Conservation (phyloP, 345 rosid species). For the Populus alba region DNA sequence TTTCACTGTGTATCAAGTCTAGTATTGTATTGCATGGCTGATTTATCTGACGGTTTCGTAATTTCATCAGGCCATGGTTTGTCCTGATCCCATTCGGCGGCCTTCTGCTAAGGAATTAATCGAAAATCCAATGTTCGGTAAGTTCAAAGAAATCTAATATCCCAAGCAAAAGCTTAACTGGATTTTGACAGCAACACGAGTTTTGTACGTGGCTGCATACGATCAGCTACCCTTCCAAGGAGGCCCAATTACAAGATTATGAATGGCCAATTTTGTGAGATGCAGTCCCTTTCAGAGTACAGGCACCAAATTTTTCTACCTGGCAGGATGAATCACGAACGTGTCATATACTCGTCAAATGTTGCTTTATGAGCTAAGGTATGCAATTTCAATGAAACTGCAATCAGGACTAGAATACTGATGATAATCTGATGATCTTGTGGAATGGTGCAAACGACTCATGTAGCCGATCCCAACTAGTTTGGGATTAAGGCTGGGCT, state of each 20-base stretch:
- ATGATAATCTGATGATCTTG: neutral
- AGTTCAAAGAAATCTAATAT: conserved; percentile 31
- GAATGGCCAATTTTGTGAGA: conserved; percentile 12
- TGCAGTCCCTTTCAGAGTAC: neutral
- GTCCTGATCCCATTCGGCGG: conserved; percentile 65
- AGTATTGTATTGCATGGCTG: neutral
- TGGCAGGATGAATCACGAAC: neutral
- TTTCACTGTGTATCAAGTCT: neutral
- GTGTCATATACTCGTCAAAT: neutral
- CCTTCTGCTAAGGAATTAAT: conserved; percentile 67
- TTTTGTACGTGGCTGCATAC: neutral
- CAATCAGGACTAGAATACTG: neutral
- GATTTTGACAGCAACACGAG: neutral
- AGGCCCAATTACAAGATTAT: neutral
- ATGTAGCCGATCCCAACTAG: neutral
- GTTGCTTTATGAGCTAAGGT: neutral
- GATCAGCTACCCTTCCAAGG: neutral
- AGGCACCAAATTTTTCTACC: neutral
- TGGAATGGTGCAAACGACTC: neutral
- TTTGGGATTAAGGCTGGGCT: neutral
- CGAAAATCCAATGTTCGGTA: conserved; percentile 64
- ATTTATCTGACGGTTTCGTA: conserved; percentile 20
- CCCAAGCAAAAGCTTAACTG: neutral
- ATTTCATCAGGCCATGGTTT: conserved; percentile 68
- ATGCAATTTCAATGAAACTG: conserved; percentile 5